Evolutionary conservation across 176 grass and related monocot genomes (phyloP).

Genomic region (Cymbopogon citratus): DNA sequence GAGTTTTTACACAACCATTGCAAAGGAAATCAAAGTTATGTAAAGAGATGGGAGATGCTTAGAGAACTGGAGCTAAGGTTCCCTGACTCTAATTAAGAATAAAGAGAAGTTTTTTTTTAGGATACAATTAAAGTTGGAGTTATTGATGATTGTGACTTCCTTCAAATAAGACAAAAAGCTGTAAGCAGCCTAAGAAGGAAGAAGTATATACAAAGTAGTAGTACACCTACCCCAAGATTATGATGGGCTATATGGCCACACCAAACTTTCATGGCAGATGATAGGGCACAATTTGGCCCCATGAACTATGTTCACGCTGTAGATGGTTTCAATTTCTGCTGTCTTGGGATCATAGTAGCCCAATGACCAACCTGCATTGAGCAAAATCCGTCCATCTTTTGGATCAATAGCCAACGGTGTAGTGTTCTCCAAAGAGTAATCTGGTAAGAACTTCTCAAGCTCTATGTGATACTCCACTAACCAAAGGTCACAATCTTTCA

Average conservation of each 20-base stretch:
- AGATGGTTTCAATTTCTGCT: constrained; percentile 16
- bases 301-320: neutral
- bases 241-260: neutral
- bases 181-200: too few relatives aligned
- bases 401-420: constrained; percentile 11
- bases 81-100: too few relatives aligned
- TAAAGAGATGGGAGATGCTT: too few relatives aligned
- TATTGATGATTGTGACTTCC: too few relatives aligned
- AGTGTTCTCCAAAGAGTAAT: constrained; percentile 12
- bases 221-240: neutral
- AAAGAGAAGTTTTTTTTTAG: too few relatives aligned
- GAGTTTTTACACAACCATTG: neutral
- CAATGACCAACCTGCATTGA: constrained; percentile 7
- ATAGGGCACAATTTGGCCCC: neutral
- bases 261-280: constrained; percentile 31
- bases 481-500: constrained; percentile 11
- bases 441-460: neutral
- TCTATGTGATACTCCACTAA: constrained; percentile 24
- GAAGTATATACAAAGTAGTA: too few relatives aligned
- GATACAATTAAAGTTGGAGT: too few relatives aligned
- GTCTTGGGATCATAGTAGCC: constrained; percentile 29
- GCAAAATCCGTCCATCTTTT: constrained; percentile 28
- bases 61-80: too few relatives aligned
- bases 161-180: too few relatives aligned
- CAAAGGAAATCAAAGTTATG: too few relatives aligned